These are phyloP conservation scores for Ceratocystis eucalypticola DNA, from an alignment of 2,329 filamentous ascomycete genomes.

Conservation along the genomic window DNA sequence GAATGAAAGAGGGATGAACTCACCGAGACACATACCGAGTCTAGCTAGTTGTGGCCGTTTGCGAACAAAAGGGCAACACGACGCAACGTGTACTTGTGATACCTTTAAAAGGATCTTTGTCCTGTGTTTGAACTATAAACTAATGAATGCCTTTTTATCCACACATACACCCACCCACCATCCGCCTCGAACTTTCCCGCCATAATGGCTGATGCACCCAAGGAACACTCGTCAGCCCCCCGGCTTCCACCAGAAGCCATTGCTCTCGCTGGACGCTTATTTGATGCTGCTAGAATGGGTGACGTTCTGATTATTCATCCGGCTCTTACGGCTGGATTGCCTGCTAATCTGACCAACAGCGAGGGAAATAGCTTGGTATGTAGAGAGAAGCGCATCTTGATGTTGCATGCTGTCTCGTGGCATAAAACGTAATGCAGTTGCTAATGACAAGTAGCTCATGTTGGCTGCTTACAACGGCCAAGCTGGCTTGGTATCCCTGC, in stretches of 20 bases:
- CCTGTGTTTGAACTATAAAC: no score
- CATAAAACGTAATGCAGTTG: background rate
- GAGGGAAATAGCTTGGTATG: constrained; percentile 57
- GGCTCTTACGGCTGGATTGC: constrained; percentile 51
- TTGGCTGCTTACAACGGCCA: constrained; percentile 59
- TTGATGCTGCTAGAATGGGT: constrained; percentile 50
- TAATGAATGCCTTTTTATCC: no score
- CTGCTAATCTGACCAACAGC: constrained; percentile 57
- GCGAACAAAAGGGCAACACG: background rate
- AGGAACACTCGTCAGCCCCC: constrained; percentile 16
- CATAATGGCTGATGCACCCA: background rate
- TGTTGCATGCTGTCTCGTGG: background rate
- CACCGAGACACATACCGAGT: background rate
- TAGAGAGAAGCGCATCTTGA: background rate
- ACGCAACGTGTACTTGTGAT: no score
- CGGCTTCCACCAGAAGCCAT: constrained; percentile 48
- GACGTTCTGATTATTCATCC: constrained; percentile 44
- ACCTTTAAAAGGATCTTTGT: no score
- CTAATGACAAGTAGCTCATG: constrained; percentile 42
- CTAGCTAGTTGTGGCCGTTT: background rate
- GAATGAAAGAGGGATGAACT: background rate
- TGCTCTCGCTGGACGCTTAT: constrained; percentile 52
- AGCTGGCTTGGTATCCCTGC: constrained; percentile 42
- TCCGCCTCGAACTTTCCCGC: background rate
- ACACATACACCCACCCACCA: background rate